Base-by-base conservation (phyloP, 345 rosid genomes). In the Eucalyptus regnans region DNA sequence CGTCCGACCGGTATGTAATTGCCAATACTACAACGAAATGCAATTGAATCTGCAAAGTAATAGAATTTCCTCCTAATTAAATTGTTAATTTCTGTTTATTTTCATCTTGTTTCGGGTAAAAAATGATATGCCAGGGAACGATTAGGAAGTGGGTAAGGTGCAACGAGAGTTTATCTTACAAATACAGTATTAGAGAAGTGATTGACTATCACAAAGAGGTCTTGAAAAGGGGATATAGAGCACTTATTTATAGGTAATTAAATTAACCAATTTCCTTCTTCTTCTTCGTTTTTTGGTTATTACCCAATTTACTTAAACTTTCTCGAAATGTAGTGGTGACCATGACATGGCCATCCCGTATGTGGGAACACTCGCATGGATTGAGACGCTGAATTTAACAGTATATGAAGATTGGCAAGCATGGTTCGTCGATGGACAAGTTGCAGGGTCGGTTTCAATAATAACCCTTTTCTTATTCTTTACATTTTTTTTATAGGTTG, bases 1-100 rank as follows among this genome's bases (percentile, higher is more conserved):
- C 33, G 49, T 87, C 86, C 86, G 89, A 43, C 46, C 90, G 92
- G 95, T 92, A 92, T 25, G 89, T 33, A 48, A 17, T 50, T 11
- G 33, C 12, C 6, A 17, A 50, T 12, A 12, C 13, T 29, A 10
- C 25, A 71, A 15, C 12, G 13, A 71, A 71, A 37, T 18, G 20
- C 46, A 71, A 11, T 37, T 33, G 20, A 18, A 37, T 37, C 12
- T 71, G 25, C 44, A 50, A 25, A 12, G 33, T 49, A 1, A 71
- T 9, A 33, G 22, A 37, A 71, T 71, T 71, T 68, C 3, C 81
- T 37, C 81, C 80, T 18, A 18, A 14, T 37, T 71, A 71, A 33
- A 33, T 71, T 3, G 25, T 37, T 37, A 71, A 71, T 33, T 71
- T 33, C 44, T 17, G 25, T 33, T 71, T 71, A 71, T 37, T 71